These are phyloP conservation scores for Aureobasidium sp. DNA, from an alignment of 2,329 filamentous ascomycete genomes.

Conservation along the genomic window DNA sequence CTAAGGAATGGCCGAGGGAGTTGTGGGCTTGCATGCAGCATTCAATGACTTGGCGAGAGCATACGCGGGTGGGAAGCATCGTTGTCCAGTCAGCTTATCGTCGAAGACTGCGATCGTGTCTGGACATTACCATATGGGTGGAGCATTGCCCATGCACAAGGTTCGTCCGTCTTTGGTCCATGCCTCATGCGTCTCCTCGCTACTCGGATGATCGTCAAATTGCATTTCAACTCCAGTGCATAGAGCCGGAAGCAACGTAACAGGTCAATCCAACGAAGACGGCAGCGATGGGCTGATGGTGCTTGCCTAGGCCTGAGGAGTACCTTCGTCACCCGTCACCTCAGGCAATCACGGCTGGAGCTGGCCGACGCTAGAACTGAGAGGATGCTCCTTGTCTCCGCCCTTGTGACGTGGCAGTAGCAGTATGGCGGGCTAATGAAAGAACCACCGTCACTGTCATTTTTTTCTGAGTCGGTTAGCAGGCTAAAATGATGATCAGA, in stretches of 20 bases:
- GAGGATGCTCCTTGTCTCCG: conserved; percentile 38
- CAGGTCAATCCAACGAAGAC: background rate
- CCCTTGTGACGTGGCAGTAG: conserved; percentile 45
- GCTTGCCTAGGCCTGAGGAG: conserved; percentile 5
- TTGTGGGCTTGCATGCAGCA: conserved; percentile 6
- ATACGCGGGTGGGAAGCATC: conserved; percentile 25
- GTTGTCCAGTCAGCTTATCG: conserved; percentile 43
- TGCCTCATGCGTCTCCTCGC: conserved; percentile 25
- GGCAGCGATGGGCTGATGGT: conserved; percentile 6
- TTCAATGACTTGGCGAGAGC: conserved; percentile 12
- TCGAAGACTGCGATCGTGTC: conserved; percentile 28
- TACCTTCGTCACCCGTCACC: conserved; percentile 19
- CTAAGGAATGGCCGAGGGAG: background rate
- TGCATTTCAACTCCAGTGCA: background rate
- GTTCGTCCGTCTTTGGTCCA: conserved; percentile 14
- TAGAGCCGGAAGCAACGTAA: background rate
- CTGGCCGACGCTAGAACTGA: conserved; percentile 38
- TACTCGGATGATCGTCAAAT: conserved; percentile 27
- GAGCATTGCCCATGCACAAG: background rate
- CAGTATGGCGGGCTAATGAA: conserved; percentile 25
- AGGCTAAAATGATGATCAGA: conserved; percentile 5
- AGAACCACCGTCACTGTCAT: conserved; percentile 18
- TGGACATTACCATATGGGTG: conserved; percentile 18
- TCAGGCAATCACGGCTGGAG: conserved; percentile 19
- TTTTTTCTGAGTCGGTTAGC: conserved; percentile 11